Conservation (phyloP, 1,284 basidiomycete genomes). For the Cryptococcus sp. region DNA sequence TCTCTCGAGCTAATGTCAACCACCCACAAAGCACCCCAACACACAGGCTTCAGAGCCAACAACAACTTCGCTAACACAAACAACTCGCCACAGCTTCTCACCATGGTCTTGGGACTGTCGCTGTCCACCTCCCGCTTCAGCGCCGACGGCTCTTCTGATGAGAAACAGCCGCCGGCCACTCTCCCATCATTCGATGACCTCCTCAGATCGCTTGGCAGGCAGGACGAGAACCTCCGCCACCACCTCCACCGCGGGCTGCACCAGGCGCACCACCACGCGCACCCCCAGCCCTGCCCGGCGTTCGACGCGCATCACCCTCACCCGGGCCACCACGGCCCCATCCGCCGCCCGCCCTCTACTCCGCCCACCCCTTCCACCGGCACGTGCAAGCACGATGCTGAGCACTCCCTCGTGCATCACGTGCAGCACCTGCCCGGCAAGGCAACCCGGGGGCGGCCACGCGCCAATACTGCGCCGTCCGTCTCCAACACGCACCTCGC, state of each 20-base stretch:
- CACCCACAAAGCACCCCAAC: no score
- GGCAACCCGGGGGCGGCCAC: background rate
- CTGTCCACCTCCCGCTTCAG: slow-evolving; percentile 1
- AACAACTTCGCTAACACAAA: background rate
- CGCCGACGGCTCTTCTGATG: background rate
- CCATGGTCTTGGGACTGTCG: slow-evolving; percentile 4
- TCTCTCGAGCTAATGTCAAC: no score
- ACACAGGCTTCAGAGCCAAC: background rate
- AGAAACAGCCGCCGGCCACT: background rate
- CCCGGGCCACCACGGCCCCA: background rate
- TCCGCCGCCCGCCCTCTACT: slow-evolving; percentile 12
- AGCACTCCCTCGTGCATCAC: background rate
- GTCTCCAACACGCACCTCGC: slow-evolving; percentile 10
- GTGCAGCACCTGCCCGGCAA: background rate
- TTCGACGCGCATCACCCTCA: background rate
- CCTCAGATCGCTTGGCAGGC: slow-evolving; percentile 4
- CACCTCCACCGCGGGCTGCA: background rate
- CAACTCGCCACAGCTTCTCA: background rate
- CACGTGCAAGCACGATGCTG: background rate
- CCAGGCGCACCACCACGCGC: slow-evolving; percentile 5
- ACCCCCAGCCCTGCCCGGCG: slow-evolving; percentile 1
- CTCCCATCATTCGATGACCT: slow-evolving; percentile 13
- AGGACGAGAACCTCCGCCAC: background rate
- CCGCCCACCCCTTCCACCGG: slow-evolving; percentile 10
- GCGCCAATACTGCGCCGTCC: slow-evolving; percentile 9